Base-by-base conservation (phyloP, 2,329 filamentous ascomycete species). In the Colletotrichum lupini region DNA sequence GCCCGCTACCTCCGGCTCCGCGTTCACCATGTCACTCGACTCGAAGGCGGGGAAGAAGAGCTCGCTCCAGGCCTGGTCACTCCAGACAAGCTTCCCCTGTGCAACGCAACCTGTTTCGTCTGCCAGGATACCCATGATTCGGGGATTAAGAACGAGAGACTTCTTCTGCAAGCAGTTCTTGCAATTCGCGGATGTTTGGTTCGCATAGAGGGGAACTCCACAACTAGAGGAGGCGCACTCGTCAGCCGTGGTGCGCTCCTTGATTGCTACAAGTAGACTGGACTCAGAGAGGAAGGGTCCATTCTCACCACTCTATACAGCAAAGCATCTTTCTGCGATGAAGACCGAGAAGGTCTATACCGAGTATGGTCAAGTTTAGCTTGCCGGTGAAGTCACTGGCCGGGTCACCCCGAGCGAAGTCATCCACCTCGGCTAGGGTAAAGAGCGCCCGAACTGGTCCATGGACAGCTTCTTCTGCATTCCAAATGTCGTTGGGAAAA, bases 41-140 rank as follows among this genome's bases (percentile, higher is more conserved):
- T 37, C 57, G 26, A 58, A n/a, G n/a, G 53, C n/a, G 46, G 66
- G 68, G 19, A 80, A 80, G 42, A 83, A 76, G 19, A 83, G 76
- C 67, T 82, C 79, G 4, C 78, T 77, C 90, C 89, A 92, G 0
- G 90, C 90, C 2, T 81, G 69, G 19, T 85, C 81, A 5, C 84
- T 86, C 81, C 91, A 87, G 22, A 91, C 80, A 2, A 91, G 80
- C 78, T 90, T 90, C 0, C 86, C 87, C 2, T 83, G 78, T 1
- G 79, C 77, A 9, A 91, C 83, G 42, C 82, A 83, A 5, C 87
- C 90, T 0, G 89, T 92, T 78, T 92, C 90, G 72, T 92, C 86
- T 8, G 83, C 63, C 2, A 87, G 76, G 0, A 77, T 78, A 9
- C 84, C 83, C 30, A 87, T 77, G 37, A 85, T 78, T 11, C 79